phyloP scores from a whole-genome alignment of 108 stramenopile species.

The Fistulifera pelliculosa region DNA sequence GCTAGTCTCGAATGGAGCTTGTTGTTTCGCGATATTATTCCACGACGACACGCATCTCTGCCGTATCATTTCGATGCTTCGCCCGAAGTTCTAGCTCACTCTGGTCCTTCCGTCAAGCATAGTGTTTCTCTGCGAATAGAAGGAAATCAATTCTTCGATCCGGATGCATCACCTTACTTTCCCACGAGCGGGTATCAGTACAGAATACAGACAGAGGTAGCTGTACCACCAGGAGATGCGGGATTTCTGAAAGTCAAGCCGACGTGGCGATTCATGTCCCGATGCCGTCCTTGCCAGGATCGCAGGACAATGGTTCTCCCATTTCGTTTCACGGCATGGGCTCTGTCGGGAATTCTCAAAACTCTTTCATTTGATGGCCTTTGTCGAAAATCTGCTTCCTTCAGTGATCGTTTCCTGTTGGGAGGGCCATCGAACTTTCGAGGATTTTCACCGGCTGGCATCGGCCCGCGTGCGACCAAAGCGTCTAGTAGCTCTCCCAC shows the following conservation, averaged over 20 bases:
- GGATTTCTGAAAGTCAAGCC: conserved; percentile 60
- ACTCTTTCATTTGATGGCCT: conserved; percentile 52
- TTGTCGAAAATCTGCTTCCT: conserved; percentile 28
- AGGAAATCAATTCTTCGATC: conserved; percentile 1
- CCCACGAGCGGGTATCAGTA: conserved; percentile 61
- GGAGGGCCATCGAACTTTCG: conserved; percentile 73
- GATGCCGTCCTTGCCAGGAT: not conserved
- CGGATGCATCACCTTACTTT: conserved; percentile 9
- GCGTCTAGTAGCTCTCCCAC: conserved; percentile 29
- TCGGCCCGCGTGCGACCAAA: conserved; percentile 54
- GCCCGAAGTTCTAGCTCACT: conserved; percentile 48
- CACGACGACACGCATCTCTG: conserved; percentile 44
- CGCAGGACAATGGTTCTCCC: conserved; percentile 14
- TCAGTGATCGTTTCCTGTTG: conserved; percentile 74
- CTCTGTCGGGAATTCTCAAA: conserved; percentile 35
- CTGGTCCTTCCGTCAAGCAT: conserved; percentile 52
- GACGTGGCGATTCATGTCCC: conserved; percentile 47
- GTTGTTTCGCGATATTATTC: conserved; percentile 49
- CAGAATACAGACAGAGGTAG: conserved; percentile 40
- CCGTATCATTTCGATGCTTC: conserved; percentile 66
- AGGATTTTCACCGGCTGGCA: conserved; percentile 72
- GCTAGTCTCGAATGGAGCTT: conserved; percentile 60
- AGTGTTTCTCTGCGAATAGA: conserved; percentile 29
- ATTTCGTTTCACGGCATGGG: conserved; percentile 50
- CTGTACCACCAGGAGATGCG: conserved; percentile 70